Base-by-base conservation (phyloP, 352 stramenopile genomes). In the Phytopythium sindhum region DNA sequence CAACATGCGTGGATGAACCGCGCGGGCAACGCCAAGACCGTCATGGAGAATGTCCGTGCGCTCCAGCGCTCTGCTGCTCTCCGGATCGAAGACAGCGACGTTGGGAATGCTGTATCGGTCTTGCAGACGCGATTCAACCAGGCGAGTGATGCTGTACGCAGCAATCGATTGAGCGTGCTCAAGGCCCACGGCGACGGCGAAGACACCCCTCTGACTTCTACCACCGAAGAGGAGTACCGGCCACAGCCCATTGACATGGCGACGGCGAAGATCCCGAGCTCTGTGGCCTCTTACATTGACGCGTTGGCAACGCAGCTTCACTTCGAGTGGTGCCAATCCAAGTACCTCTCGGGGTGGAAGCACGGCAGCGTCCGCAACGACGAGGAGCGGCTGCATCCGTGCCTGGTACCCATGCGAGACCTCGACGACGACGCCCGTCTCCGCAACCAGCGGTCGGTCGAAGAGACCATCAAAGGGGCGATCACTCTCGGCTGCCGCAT, bases 1-100 rank as follows among this genome's bases (percentile, higher is more conserved):
- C 51, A 70, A 21, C 90, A 97, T 60, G 60, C 60, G 2, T 97
- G 90, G 90, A 77, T 87, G 9, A 70, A 86, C 61, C 80, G 80
- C 45, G 73, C 85, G 45, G 73, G 84, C 24, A 67, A 87, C 66
- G 77, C 74, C 10, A 87, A 86, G 67, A 72, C 61, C 21, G 64
- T 89, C 26, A 67, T 65, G 3, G 72, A 73, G n/a, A 71, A 84
- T 56, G 66, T 83, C 1, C 71, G 73, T 28, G 69, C 72, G 0
- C 61, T 89, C 2, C 80, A 86, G 52, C 72, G 75, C 21, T 57
- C 71, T 4, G 66, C 68, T 1, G 61, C 65, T 1, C 54, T 91
- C 15, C 65, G 61, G 11, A 60, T 90, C 7, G 77, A 84, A 2
- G 72, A 85, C 9, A 56, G 65, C 31, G 83, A 90, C 39, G 33